Evolutionary conservation across 2,329 filamentous ascomycete genomes (phyloP), one percentile per base, ranked within the genome.

Genomic region (Colletotrichum costaricense): DNA sequence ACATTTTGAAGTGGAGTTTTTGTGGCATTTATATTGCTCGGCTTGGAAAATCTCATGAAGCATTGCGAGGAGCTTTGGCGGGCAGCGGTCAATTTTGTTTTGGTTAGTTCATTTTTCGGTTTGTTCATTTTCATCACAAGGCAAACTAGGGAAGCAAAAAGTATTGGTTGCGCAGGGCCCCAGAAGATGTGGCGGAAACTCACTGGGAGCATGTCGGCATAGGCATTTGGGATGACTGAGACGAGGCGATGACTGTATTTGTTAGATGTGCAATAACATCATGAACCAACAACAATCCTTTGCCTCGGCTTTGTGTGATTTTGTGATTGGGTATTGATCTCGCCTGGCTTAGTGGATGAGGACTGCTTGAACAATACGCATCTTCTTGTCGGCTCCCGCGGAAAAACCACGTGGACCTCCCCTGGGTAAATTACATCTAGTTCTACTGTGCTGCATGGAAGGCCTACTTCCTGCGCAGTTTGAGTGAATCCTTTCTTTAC

Each of bases 21-120:
- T 63, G 49, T 59, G 72, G 67, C 72, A 70, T 72, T 75, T 75
- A 74, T 71, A 74, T 60, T 57, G 64, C 69, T 46, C 63, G 64
- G 69, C 57, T 69, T 63, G 63, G 68, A 74, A 72, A 74, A 63
- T 67, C 22, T 74, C 49, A 72, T 63, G 68, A 72, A 63, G 72
- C 72, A 74, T 74, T 67, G 57, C 63, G 33, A 63, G 72, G 72
- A 72, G 72, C 72, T 63, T 38, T 72, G 62, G 72, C 38, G 35
- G 63, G 35, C 12, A 65, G 70, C 67, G 67, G 67, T 68, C 4
- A 5, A 11, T 66, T 64, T 42, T 63, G 19, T 46, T 46, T 9
- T 19, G 2, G 16, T 19, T 19, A 4, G 8, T 68, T 71, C 46
- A 16, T 60, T 49, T 64, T 67, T 67, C 3, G 14, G 14, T 38